These are phyloP conservation scores for Fonsecaea monophora DNA, from an alignment of 2,329 filamentous ascomycete genomes.

Conservation along the genomic window DNA sequence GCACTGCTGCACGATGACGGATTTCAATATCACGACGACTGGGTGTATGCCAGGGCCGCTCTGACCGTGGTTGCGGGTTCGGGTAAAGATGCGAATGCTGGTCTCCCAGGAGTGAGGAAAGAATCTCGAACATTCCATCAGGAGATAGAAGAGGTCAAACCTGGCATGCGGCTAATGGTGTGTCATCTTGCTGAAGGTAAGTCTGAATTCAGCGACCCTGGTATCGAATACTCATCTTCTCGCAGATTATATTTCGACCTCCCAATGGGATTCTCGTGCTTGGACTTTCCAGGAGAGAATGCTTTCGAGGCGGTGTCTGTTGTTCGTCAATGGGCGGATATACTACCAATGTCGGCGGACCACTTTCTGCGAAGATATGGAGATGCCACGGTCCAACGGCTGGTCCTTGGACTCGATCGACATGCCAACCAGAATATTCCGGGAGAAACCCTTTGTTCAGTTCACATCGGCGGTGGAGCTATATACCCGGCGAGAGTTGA, in stretches of 20 bases:
- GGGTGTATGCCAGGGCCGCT: constrained; percentile 39
- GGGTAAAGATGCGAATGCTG: constrained; percentile 41
- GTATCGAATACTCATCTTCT: constrained; percentile 10
- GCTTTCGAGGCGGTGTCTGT: constrained; percentile 46
- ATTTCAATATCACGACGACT: constrained; percentile 42
- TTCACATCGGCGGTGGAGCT: constrained; percentile 41
- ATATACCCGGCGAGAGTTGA: constrained; percentile 41
- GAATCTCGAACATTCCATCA: constrained; percentile 40
- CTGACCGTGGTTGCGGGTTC: constrained; percentile 38
- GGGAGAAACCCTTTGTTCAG: constrained; percentile 40
- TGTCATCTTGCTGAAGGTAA: constrained; percentile 40
- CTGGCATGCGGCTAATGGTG: constrained; percentile 40
- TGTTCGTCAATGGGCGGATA: constrained; percentile 45
- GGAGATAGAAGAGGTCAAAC: constrained; percentile 39
- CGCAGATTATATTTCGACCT: constrained; percentile 41
- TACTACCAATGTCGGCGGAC: constrained; percentile 41
- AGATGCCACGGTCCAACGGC: constrained; percentile 36
- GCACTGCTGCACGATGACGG: constrained; percentile 40
- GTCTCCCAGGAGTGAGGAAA: constrained; percentile 40
- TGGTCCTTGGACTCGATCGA: constrained; percentile 41
- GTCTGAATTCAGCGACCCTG: background rate
- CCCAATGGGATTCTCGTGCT: constrained; percentile 47
- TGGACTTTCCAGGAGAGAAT: constrained; percentile 53
- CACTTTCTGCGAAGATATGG: constrained; percentile 41
- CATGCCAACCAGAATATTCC: constrained; percentile 41